Evolutionary conservation across 768 basidiomycete species (phyloP), one percentile per base, ranked within the genome.

Genomic region (Hygrocybe coccinea): DNA sequence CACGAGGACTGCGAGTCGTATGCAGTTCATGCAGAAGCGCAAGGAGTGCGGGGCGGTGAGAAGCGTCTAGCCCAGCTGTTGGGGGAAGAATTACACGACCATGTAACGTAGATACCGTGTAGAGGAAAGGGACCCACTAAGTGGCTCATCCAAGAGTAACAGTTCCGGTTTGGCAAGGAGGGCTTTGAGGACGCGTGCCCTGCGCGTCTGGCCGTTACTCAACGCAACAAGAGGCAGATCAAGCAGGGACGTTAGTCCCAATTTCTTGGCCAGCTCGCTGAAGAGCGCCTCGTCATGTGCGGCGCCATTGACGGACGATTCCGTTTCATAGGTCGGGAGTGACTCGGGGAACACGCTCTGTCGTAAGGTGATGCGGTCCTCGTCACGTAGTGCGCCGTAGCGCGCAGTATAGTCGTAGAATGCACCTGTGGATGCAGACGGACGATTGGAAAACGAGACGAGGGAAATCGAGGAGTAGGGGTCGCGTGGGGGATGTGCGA

Each of bases 371-470:
- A 84, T 67, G 25, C 80, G 79, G 64, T 95, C 95, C 64, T 87
- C 90, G 15, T 95, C 94, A 15, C 88, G 76, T 37, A 93, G 80
- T 0, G 90, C 87, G 19, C 91, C 92, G 66, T 97, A 98, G 2
- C 94, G 83, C 2, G 94, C 92, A 0, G 92, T 89, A 64, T 88
- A 97, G 71, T 98, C 95, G 57, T 89, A 88, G 72, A 98, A 98
- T 10, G 80, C 89, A 7, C 86, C 85, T 0, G 82, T 82, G 0
- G 77, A 71, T 1, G 74, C 74, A 17, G 78, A 74, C 1, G 78
- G 74, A 15, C 84, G 78, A 57, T 87, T 83, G 0, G 84, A 78
- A 59, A 89, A 90, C 1, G 86, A 84, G 8, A 91, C 86, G 34
- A 83, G 67, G 14, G 77, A 72, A 34, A 89, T 65, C 33, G 69